Base-by-base conservation (phyloP, 805 yeast genomes). In the Candida endomychidarum region DNA sequence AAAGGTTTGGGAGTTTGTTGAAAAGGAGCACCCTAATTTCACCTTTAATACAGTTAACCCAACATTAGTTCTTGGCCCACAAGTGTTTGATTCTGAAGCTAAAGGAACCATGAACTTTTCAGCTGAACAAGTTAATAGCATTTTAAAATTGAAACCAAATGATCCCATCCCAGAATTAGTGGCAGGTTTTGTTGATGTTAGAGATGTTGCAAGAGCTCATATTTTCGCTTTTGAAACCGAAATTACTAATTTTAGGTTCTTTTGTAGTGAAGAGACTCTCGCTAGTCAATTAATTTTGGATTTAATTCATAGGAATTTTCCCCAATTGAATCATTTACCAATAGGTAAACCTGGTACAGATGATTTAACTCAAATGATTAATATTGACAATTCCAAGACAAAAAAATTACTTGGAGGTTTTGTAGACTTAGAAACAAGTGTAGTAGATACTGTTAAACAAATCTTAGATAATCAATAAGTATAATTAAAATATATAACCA, bases 1-100 rank as follows among this genome's bases (percentile, higher is more conserved):
- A 46, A 74, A 79, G 2, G 77, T 77, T 11, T 77, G 85, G 77
- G 68, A 76, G 1, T 78, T 77, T 46, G 43, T 65, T n/a, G 56
- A 68, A 28, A 34, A 22, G 11, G 43, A 40, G 20, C 59, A 51
- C 11, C 60, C 65, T 4, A 58, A 57, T 22, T 74, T 72, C 51
- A 53, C 56, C n/a, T 40, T 75, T 20, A 48, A 70, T 32, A 54
- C 67, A 5, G 70, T 75, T 19, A 60, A 63, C 44, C 80, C 81
- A 19, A 63, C 60, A 5, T 63, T 44, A 34, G 75, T 75, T 1
- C 65, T 75, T 42, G 82, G 82, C 14, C 81, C 81, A 1, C 80
- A 75, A 55, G 54, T 63, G 3, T 72, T 71, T 47, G 73, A 67
- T 36, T 56, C 51, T 5, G 59, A 53, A 21, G 56, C 47, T 4